Conservation (phyloP, 2,329 filamentous ascomycete genomes). For the Calonectria hawksworthii region DNA sequence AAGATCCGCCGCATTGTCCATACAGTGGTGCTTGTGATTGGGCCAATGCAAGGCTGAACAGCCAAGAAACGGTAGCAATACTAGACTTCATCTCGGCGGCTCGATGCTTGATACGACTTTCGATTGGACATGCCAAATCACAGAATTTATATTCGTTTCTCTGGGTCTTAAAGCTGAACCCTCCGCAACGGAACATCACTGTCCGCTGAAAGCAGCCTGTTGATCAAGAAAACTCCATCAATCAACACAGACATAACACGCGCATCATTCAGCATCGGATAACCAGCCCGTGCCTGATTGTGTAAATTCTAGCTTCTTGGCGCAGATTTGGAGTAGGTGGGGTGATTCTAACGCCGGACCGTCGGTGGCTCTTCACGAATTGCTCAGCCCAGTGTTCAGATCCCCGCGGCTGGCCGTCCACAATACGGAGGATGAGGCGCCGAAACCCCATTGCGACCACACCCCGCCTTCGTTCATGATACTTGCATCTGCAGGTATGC, state of each 20-base stretch:
- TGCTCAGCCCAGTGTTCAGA: neutral
- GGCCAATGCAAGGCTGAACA: slow-evolving; percentile 16
- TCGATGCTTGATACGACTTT: neutral
- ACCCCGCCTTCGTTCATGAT: neutral
- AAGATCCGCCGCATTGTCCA: slow-evolving; percentile 27
- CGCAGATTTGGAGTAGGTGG: neutral
- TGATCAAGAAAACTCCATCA: slow-evolving; percentile 21
- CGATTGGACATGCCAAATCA: no score
- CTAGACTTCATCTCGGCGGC: slow-evolving; percentile 12
- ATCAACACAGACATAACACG: neutral
- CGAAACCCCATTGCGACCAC: neutral
- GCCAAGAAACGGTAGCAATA: slow-evolving; percentile 1
- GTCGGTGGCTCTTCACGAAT: neutral
- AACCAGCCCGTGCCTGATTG: neutral
- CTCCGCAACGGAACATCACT: slow-evolving; percentile 9
- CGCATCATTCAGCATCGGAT: neutral
- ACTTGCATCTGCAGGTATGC: neutral
- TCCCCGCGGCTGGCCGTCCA: neutral
- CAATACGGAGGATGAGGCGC: neutral
- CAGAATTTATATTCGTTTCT: slow-evolving; percentile 6
- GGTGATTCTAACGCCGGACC: neutral
- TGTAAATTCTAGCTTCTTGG: neutral
- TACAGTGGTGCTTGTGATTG: slow-evolving; percentile 24
- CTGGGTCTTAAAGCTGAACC: neutral
- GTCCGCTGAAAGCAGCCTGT: neutral